Evolutionary conservation across 495 filamentous ascomycete genomes (phyloP).

Genomic region (Neurospora cerealis): DNA sequence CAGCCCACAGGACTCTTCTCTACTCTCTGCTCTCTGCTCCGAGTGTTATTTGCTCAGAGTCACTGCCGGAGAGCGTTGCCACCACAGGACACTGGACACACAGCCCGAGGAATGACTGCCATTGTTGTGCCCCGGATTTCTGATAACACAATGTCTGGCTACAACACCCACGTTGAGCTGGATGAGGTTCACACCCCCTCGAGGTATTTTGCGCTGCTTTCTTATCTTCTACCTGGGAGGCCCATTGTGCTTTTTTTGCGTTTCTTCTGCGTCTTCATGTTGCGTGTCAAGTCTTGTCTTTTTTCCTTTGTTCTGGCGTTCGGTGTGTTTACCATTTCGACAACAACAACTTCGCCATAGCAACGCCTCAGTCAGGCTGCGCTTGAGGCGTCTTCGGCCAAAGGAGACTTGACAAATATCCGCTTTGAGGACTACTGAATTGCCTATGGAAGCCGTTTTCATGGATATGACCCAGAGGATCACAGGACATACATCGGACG

Average conservation of each 20-base stretch:
- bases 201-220: constrained; percentile 38
- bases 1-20: constrained; percentile 15
- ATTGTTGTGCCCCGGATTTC: constrained; percentile 31
- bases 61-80: not conserved
- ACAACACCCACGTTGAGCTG: constrained; percentile 33
- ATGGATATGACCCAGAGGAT: not conserved
- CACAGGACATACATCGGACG: not conserved
- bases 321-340: not conserved
- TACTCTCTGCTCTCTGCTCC: constrained; percentile 8
- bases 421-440: not conserved
- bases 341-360: not conserved
- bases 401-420: not conserved
- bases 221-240: constrained; percentile 22
- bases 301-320: constrained; percentile 1
- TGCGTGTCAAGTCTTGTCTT: constrained; percentile 17
- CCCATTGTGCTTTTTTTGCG: constrained; percentile 20
- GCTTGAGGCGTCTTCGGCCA: not conserved
- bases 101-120: constrained; percentile 28
- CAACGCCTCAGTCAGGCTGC: not conserved
- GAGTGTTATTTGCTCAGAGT: constrained; percentile 11
- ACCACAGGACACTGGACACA: not conserved
- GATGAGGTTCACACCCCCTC: constrained; percentile 44
- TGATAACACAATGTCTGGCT: constrained; percentile 36
- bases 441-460: not conserved
- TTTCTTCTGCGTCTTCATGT: constrained; percentile 12